A percentile compares a stretch with the other conserved stretches of the same genome.
phyloP scores from a whole-genome alignment of 345 rosid genomes.

The Pugionium cornutum region DNA sequence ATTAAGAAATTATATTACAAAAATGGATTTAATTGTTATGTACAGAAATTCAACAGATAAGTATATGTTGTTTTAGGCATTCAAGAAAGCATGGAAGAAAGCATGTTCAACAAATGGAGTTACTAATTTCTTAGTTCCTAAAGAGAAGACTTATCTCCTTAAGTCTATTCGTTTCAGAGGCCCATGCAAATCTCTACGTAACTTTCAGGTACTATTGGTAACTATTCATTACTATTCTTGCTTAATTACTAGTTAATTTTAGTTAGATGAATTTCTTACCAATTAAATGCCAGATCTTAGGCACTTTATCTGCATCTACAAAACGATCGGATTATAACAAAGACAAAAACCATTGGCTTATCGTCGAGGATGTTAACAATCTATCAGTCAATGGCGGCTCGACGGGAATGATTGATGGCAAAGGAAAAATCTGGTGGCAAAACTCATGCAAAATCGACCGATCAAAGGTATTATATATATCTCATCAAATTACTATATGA shows the following conservation, averaged over 20 bases:
- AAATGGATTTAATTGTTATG: neutral
- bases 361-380: slow-evolving; percentile 53
- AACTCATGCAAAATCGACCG: slow-evolving; percentile 78
- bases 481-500: neutral
- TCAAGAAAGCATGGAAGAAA: slow-evolving; percentile 71
- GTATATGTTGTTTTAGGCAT: slow-evolving; percentile 46
- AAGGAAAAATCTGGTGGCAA: slow-evolving; percentile 89
- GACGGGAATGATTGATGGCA: slow-evolving; percentile 69
- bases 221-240: neutral
- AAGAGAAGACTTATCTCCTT: slow-evolving; percentile 50
- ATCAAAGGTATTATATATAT: slow-evolving; percentile 48
- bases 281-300: slow-evolving; percentile 49
- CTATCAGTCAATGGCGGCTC: slow-evolving; percentile 69
- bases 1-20: neutral
- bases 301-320: slow-evolving; percentile 66
- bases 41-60: no score
- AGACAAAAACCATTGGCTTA: slow-evolving; percentile 64
- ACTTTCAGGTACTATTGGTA: slow-evolving; percentile 28
- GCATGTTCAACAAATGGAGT: slow-evolving; percentile 63
- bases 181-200: slow-evolving; percentile 60
- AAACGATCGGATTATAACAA: slow-evolving; percentile 53
- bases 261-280: neutral
- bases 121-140: slow-evolving; percentile 51
- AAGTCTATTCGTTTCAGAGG: slow-evolving; percentile 59
- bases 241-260: neutral